Evolutionary conservation across 2,329 filamentous ascomycete genomes (phyloP).

Genomic region (Orbilia oligospora): DNA sequence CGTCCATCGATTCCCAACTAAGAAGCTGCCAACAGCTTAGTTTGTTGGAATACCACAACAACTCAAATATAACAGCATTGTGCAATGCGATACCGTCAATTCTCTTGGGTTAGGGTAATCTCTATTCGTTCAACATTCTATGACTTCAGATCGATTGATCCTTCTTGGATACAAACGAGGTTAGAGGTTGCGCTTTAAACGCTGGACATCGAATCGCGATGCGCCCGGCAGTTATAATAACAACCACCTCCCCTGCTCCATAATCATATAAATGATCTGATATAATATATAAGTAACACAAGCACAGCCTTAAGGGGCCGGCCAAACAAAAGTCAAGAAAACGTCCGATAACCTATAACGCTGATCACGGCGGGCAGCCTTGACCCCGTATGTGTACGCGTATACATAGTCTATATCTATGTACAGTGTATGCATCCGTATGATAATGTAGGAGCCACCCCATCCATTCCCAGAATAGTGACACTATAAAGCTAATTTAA

Average conservation of each 20-base stretch:
- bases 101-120: no score
- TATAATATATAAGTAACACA: neutral
- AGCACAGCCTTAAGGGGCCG: conserved; percentile 7
- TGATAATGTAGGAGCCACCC: neutral
- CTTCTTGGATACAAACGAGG: no score
- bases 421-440: no score
- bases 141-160: no score
- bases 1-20: neutral
- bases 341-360: neutral
- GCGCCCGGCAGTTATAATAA: neutral
- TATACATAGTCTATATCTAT: neutral
- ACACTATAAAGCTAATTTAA: neutral
- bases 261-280: neutral
- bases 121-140: neutral
- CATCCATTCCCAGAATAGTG: neutral
- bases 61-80: no score
- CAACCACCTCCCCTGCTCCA: neutral
- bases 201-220: no score
- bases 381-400: neutral
- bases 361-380: no score
- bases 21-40: conserved; percentile 1
- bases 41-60: conserved; percentile 15
- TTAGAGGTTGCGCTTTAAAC: no score
- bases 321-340: neutral
- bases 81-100: no score